These are phyloP conservation scores for Begonia peltatifolia DNA, from an alignment of 306 rosid species.

Conservation along the genomic window DNA sequence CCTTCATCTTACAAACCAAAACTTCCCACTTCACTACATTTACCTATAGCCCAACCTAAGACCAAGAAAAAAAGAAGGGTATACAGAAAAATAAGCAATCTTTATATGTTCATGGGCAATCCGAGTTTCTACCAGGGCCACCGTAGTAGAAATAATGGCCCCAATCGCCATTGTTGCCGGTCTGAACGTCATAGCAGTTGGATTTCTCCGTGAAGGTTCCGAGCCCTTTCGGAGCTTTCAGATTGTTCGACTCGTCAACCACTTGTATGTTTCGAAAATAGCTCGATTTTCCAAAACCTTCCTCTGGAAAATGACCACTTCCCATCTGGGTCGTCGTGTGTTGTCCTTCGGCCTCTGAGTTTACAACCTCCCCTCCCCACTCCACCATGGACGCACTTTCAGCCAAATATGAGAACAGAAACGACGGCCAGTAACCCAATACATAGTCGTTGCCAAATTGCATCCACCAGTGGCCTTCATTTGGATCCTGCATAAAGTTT, in stretches of 20 bases:
- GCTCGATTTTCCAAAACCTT: slow-evolving; percentile 87
- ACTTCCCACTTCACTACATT: no score
- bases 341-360: slow-evolving; percentile 66
- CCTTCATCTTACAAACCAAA: no score
- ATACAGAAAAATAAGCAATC: no score
- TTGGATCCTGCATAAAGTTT: slow-evolving; percentile 53
- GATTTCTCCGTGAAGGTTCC: slow-evolving; percentile 88
- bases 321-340: slow-evolving; percentile 98
- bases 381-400: slow-evolving; percentile 97
- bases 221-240: slow-evolving; percentile 78
- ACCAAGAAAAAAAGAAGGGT: no score
- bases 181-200: slow-evolving; percentile 93
- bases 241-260: slow-evolving; percentile 87
- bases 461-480: slow-evolving; percentile 99
- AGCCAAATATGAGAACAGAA: slow-evolving; percentile 81
- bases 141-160: slow-evolving; percentile 98
- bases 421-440: slow-evolving; percentile 97
- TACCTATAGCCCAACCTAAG: no score
- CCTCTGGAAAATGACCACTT: slow-evolving; percentile 86
- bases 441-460: slow-evolving; percentile 83
- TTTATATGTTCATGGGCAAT: slow-evolving; percentile 37
- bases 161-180: slow-evolving; percentile 87
- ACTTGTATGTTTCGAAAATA: slow-evolving; percentile 85
- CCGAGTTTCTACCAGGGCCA: slow-evolving; percentile 83
- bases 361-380: slow-evolving; percentile 99